These are phyloP conservation scores for Diaporthe sp. DNA, from an alignment of 2,329 filamentous ascomycete species.

Conservation along the genomic window DNA sequence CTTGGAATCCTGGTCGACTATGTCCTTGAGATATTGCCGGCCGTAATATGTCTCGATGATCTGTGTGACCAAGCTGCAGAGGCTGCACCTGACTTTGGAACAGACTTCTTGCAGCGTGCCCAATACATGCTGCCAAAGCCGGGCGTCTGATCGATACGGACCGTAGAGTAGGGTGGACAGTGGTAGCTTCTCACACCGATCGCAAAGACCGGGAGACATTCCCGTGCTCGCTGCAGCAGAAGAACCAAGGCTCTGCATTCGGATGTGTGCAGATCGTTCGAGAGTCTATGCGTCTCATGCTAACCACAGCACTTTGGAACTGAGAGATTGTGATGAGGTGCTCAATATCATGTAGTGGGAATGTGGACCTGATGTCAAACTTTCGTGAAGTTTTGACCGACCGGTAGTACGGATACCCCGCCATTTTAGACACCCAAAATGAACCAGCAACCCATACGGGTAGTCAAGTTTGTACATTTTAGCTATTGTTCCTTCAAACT, in stretches of 20 bases:
- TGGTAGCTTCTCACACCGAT: neutral
- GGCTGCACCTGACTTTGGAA: neutral
- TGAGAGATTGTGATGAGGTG: neutral
- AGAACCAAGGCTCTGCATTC: too few relatives aligned
- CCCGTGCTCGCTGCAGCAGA: too few relatives aligned
- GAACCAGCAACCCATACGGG: too few relatives aligned
- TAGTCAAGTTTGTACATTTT: neutral
- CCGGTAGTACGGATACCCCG: neutral
- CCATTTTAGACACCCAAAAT: neutral
- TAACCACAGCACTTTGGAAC: neutral
- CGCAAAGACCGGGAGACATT: neutral
- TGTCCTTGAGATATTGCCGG: neutral
- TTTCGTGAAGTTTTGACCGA: neutral
- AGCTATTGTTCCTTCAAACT: neutral
- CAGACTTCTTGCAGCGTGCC: neutral
- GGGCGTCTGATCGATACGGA: too few relatives aligned
- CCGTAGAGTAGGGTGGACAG: too few relatives aligned
- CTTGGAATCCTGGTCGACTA: neutral
- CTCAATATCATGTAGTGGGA: neutral
- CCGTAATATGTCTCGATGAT: neutral
- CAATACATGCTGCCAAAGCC: neutral
- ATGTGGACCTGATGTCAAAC: neutral
- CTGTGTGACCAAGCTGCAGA: neutral
- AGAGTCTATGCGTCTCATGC: too few relatives aligned
- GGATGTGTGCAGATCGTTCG: neutral